Conservation (phyloP, 108 stramenopile genomes). For the Mediolabrus comicus region DNA sequence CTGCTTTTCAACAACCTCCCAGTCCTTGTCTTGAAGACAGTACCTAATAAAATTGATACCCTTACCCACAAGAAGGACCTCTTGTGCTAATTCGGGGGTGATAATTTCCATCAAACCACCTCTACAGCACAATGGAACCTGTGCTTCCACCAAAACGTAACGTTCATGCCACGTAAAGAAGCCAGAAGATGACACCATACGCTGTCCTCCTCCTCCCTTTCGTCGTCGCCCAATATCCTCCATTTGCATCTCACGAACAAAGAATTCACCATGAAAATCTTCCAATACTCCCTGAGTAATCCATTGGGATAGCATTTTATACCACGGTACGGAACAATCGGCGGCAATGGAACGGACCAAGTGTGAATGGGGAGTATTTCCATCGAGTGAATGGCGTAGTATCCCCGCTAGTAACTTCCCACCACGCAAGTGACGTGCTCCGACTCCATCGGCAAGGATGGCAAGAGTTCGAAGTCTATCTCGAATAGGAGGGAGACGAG, state of each 20-base stretch:
- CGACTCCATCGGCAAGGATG: conserved; percentile 71
- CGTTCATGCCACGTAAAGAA: conserved; percentile 78
- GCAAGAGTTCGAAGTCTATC: conserved; percentile 67
- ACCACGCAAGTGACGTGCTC: conserved; percentile 56
- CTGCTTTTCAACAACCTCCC: conserved; percentile 55
- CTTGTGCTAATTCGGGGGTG: conserved; percentile 58
- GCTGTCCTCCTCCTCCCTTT: conserved; percentile 2
- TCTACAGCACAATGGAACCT: conserved; percentile 55
- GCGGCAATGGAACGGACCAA: conserved; percentile 71
- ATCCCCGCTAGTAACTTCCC: conserved; percentile 81
- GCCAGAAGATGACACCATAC: conserved; percentile 28
- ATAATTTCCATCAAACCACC: conserved; percentile 68
- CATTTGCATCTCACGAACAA: conserved; percentile 45
- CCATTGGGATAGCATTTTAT: conserved; percentile 64
- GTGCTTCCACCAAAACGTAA: conserved; percentile 64
- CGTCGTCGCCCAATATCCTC: conserved; percentile 30
- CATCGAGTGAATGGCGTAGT: conserved; percentile 78
- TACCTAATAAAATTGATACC: conserved; percentile 94
- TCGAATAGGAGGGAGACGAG: conserved; percentile 61
- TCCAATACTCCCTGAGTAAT: conserved; percentile 66
- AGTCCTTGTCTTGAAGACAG: conserved; percentile 72
- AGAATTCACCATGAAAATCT: conserved; percentile 82
- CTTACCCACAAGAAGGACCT: conserved; percentile 87
- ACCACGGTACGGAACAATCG: conserved; percentile 71
- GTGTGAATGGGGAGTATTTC: conserved; percentile 61